Conservation (phyloP, 768 basidiomycete species). For the Peribolospora kevripleyi region DNA sequence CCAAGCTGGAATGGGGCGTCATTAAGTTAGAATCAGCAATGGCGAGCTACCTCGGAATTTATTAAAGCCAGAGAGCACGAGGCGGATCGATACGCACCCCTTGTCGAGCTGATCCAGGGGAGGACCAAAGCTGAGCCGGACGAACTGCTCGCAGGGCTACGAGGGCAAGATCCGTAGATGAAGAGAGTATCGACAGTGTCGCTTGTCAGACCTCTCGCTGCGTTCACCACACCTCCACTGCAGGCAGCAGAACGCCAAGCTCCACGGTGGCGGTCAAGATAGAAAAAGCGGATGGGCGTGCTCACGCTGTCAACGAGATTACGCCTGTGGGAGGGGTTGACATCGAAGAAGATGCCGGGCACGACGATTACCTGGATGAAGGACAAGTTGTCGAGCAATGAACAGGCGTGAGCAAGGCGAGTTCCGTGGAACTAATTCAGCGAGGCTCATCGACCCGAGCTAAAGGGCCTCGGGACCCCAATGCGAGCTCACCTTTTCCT, state of each 20-base stretch:
- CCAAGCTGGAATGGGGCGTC: constrained; percentile 31
- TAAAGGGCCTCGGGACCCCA: not conserved
- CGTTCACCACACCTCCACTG: too few relatives aligned
- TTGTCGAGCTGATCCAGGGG: constrained; percentile 53
- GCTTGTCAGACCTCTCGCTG: not conserved
- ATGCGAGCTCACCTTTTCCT: constrained; percentile 31
- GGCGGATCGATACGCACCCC: constrained; percentile 24
- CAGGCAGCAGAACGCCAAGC: constrained; percentile 9
- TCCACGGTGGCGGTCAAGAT: too few relatives aligned
- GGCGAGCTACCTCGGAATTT: not conserved
- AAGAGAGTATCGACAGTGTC: not conserved
- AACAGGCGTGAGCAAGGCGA: constrained; percentile 3
- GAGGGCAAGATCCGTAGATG: not conserved
- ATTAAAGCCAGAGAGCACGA: not conserved
- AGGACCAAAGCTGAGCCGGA: constrained; percentile 48
- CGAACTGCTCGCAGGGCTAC: constrained; percentile 72
- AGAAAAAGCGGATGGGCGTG: not conserved
- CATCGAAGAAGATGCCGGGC: constrained; percentile 36
- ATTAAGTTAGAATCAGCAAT: not conserved
- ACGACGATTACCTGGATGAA: constrained; percentile 35
- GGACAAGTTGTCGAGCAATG: not conserved
- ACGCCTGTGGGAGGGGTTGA: constrained; percentile 35
- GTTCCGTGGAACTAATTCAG: constrained; percentile 10
- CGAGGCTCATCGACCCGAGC: constrained; percentile 2
- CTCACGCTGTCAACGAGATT: constrained; percentile 41